These are phyloP conservation scores for Blastobotrys aristatus DNA, from an alignment of 1,139 yeast genomes.

Conservation along the genomic window DNA sequence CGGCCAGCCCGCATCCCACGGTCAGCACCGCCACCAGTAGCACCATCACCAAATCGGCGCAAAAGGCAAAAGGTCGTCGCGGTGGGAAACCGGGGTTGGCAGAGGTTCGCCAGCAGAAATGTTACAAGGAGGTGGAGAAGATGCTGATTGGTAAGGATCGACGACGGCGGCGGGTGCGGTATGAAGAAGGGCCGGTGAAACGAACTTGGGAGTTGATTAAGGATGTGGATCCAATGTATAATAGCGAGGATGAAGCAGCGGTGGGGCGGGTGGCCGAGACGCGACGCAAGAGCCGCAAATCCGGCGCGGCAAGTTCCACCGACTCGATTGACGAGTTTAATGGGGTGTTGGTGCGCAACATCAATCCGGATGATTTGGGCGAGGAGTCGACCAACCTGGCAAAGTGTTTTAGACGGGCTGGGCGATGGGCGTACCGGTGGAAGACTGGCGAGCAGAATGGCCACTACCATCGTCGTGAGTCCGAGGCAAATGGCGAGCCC, in stretches of 20 bases:
- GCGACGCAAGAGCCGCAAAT: neutral
- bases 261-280: conserved; percentile 4
- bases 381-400: conserved; percentile 26
- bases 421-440: conserved; percentile 27
- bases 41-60: neutral
- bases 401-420: conserved; percentile 24
- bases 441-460: conserved; percentile 9
- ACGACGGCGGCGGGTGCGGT: conserved; percentile 23
- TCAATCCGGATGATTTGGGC: conserved; percentile 24
- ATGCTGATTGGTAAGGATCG: conserved; percentile 25
- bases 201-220: conserved; percentile 30
- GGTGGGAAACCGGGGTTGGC: conserved; percentile 16
- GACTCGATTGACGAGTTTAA: conserved; percentile 2
- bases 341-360: conserved; percentile 5
- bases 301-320: neutral
- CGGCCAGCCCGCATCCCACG: conserved; percentile 1
- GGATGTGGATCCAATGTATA: conserved; percentile 31
- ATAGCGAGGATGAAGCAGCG: conserved; percentile 29
- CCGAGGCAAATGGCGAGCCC: neutral
- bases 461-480: conserved; percentile 2
- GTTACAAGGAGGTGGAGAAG: conserved; percentile 24
- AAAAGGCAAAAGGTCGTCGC: conserved; percentile 18
- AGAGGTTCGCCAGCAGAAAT: conserved; percentile 15
- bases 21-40: neutral
- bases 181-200: conserved; percentile 25